These are phyloP conservation scores for Saccharata proteae DNA, from an alignment of 2,329 filamentous ascomycete species.

Conservation along the genomic window DNA sequence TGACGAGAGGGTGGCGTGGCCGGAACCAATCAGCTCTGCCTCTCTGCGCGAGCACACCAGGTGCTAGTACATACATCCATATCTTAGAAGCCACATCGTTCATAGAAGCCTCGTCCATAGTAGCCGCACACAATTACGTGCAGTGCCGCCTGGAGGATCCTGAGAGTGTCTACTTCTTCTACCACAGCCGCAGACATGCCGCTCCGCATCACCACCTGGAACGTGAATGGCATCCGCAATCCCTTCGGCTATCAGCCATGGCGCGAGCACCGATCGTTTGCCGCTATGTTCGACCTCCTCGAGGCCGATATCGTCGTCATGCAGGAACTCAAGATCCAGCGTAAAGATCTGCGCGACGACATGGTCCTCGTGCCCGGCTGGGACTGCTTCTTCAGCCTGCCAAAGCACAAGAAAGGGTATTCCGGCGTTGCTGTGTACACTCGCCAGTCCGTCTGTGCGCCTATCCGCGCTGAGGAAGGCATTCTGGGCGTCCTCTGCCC, in stretches of 20 bases:
- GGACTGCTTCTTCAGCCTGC: conserved; percentile 93
- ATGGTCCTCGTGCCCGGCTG: conserved; percentile 92
- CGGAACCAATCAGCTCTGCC: no score
- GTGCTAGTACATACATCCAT: no score
- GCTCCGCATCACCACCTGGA: conserved; percentile 62
- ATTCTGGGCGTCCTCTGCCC: conserved; percentile 68
- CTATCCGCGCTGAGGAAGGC: conserved; percentile 89
- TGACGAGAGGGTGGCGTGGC: no score
- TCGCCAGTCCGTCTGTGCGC: conserved; percentile 70
- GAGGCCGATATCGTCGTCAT: conserved; percentile 89
- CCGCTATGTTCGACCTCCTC: conserved; percentile 83
- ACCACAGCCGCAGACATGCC: no score
- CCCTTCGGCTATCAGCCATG: conserved; percentile 43
- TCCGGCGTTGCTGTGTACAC: conserved; percentile 95
- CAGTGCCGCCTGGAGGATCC: not conserved
- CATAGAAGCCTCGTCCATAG: no score
- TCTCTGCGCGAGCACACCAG: no score
- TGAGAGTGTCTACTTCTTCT: not conserved
- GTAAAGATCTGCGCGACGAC: conserved; percentile 82
- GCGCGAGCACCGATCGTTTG: conserved; percentile 34
- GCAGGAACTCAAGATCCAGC: conserved; percentile 93
- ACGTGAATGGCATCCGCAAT: conserved; percentile 43
- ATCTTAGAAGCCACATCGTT: no score
- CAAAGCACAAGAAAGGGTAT: conserved; percentile 91
- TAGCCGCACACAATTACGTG: no score